phyloP scores from a whole-genome alignment of 805 yeast genomes.

The Candida oleophila region DNA sequence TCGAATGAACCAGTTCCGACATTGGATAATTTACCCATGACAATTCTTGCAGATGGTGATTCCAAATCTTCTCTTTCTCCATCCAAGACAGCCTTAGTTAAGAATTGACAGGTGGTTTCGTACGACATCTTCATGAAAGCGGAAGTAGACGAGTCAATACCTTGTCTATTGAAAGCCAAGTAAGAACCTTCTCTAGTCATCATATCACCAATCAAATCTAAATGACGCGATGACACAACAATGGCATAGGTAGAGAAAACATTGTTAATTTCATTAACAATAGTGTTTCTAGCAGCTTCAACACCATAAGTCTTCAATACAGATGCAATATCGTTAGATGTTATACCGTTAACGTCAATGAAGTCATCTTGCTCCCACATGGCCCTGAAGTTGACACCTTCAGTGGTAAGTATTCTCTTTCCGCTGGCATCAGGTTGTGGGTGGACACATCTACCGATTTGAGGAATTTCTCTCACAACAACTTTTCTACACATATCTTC shows the following conservation, averaged over 20 bases:
- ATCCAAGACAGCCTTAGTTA: slow-evolving; percentile 93
- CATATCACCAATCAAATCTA: slow-evolving; percentile 96
- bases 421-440: slow-evolving; percentile 62
- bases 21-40: slow-evolving; percentile 82
- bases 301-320: slow-evolving; percentile 93
- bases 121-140: slow-evolving; percentile 98
- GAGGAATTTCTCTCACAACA: slow-evolving; percentile 89
- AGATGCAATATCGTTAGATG: slow-evolving; percentile 90
- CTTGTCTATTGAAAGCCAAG: slow-evolving; percentile 96
- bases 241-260: slow-evolving; percentile 97
- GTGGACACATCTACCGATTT: slow-evolving; percentile 89
- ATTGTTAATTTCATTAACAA: slow-evolving; percentile 91
- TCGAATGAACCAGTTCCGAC: slow-evolving; percentile 98
- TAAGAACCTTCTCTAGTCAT: slow-evolving; percentile 99
- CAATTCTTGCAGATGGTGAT: slow-evolving; percentile 91
- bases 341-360: slow-evolving; percentile 83
- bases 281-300: slow-evolving; percentile 97
- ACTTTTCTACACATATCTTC: slow-evolving; percentile 88
- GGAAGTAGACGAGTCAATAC: slow-evolving; percentile 93
- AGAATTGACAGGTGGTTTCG: slow-evolving; percentile 96
- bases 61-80: slow-evolving; percentile 86
- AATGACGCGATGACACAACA: slow-evolving; percentile 86
- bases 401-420: slow-evolving; percentile 81
- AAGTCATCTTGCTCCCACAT: slow-evolving; percentile 98
- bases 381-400: slow-evolving; percentile 96